A percentile compares a stretch with the other conserved stretches of the same genome.
These are phyloP conservation scores for Tolypocladium cylindrosporum DNA, from an alignment of 2,329 filamentous ascomycete species.

Conservation along the genomic window DNA sequence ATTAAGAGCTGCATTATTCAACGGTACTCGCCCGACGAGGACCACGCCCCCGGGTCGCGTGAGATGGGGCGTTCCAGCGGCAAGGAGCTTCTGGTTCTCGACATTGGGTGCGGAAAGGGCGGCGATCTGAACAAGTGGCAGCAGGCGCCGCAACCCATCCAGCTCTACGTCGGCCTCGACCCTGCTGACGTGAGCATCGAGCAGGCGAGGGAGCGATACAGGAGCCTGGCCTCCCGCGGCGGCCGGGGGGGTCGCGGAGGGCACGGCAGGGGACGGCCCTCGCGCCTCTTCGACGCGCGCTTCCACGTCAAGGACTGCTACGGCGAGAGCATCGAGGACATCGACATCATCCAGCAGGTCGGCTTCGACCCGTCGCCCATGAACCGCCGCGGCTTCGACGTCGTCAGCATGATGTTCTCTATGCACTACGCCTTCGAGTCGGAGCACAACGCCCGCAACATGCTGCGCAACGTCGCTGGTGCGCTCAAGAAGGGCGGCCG, in stretches of 20 bases:
- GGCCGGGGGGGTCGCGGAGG: conserved; percentile 46
- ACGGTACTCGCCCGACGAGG: conserved; percentile 81
- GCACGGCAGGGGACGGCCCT: conserved; percentile 34
- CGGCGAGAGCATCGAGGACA: conserved; percentile 68
- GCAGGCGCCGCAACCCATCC: conserved; percentile 80
- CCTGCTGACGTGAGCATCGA: conserved; percentile 87
- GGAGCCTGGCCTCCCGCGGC: conserved; percentile 55
- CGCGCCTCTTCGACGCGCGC: conserved; percentile 68
- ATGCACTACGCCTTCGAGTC: conserved; percentile 98
- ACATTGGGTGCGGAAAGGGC: conserved; percentile 94
- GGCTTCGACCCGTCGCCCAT: conserved; percentile 73
- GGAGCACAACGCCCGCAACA: conserved; percentile 78
- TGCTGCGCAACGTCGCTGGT: conserved; percentile 88
- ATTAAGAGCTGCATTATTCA: conserved; percentile 96
- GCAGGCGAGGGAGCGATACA: conserved; percentile 79
- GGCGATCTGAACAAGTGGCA: conserved; percentile 96
- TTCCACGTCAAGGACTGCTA: conserved; percentile 93
- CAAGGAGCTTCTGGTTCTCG: conserved; percentile 68
- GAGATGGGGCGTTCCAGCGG: conserved; percentile 40
- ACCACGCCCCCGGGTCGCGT: conserved; percentile 52
- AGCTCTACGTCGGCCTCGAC: conserved; percentile 88
- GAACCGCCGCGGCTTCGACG: conserved; percentile 77
- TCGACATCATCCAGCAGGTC: conserved; percentile 74
- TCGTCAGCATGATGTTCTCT: conserved; percentile 98
- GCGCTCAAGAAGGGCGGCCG: conserved; percentile 87